Evolutionary conservation across 371 early-diverging fungal species (phyloP).

Genomic region (Zopfochytrium polystomum): DNA sequence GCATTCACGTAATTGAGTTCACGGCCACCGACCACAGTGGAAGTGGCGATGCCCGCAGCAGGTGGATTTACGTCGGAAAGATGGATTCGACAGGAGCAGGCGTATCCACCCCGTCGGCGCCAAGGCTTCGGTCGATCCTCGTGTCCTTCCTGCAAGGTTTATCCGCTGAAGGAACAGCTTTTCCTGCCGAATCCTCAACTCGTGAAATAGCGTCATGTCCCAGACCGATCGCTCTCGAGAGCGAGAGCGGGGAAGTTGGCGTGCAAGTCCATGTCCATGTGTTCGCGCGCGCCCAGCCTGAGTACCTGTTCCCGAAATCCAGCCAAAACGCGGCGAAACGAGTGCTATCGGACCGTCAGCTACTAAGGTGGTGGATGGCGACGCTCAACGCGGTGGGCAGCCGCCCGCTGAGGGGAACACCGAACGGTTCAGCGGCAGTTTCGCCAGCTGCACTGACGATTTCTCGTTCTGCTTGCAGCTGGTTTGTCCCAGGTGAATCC

Average conservation of each 20-base stretch:
- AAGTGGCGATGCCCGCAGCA: not conserved
- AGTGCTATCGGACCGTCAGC: conserved; percentile 56
- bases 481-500: conserved; percentile 6
- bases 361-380: conserved; percentile 79
- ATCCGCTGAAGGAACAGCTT: too few relatives aligned
- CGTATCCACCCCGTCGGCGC: conserved; percentile 34
- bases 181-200: too few relatives aligned
- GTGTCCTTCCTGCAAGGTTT: too few relatives aligned
- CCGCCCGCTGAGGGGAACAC: not conserved
- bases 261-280: conserved; percentile 48
- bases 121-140: too few relatives aligned
- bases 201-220: too few relatives aligned
- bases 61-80: conserved; percentile 56
- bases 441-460: not conserved
- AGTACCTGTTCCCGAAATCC: conserved; percentile 78
- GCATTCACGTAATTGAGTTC: too few relatives aligned
- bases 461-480: not conserved
- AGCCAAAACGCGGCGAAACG: conserved; percentile 59
- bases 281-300: conserved; percentile 83
- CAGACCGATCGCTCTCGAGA: too few relatives aligned
- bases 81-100: conserved; percentile 59
- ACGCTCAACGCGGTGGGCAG: conserved; percentile 27
- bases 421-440: not conserved
- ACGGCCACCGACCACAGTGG: not conserved
- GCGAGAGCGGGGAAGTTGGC: too few relatives aligned